Base-by-base conservation (phyloP, 169 alveolate genomes). In the Amoebophrya sp. region DNA sequence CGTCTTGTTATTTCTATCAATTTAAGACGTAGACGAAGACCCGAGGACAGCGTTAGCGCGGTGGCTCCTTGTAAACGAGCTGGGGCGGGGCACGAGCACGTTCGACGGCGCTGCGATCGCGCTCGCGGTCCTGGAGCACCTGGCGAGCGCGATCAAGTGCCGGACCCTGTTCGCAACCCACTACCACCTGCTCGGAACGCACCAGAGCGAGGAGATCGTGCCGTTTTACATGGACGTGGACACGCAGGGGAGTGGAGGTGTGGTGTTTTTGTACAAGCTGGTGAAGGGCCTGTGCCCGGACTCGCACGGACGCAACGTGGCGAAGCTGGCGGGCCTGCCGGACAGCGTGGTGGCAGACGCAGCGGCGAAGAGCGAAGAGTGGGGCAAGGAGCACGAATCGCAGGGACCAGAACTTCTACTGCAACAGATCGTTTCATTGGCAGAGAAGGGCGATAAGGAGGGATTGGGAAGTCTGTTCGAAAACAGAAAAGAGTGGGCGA, bases 81-180 rank as follows among this genome's bases (percentile, higher is more conserved):
- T 98, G 89, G 99, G 99, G 0, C 95, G 99, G 92, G 99, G 99
- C 41, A 99, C 99, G 0, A 96, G 99, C 0, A 98, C 99, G 29
- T 97, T 95, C 93, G 99, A 99, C 93, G 99, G 99, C 13, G 97
- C 98, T n/a, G 98, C 99, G 26, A 97, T 99, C 18, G 99, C 99
- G 2, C 42, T 88, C 34, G 93, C 93, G 4, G 92, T 90, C 38
- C 93, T 96, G 40, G 88, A 38, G 67, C 70, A 91, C 69, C 70
- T 92, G 39, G 41, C 93, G 40, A 88, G 88, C 41, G 41, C 69
- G 15, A 91, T 95, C 13, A 90, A 94, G 93, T 96, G 99, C 94
- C 95, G 98, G 88, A 94, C 98, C 26, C 91, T 98, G 40, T 98
- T 98, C 93, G 97, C 99, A 18, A 99, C 99, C 88, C 99, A 98